Evolutionary conservation across 2,329 filamentous ascomycete genomes (phyloP).

Genomic region (Ceratocystis alfenasii): DNA sequence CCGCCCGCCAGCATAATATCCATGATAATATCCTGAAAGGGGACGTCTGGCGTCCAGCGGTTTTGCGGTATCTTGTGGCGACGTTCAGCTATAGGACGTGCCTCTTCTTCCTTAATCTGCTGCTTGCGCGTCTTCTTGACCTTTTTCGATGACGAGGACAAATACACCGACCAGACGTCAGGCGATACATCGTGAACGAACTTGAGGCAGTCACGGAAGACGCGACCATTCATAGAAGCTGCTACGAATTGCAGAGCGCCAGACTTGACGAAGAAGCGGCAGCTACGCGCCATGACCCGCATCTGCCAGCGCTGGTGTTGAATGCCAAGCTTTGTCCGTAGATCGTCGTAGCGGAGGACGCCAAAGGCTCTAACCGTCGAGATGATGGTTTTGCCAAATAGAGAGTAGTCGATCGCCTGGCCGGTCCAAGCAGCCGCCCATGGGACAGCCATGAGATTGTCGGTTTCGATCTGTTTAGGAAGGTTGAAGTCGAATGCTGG

Average conservation of each 20-base stretch:
- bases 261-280: conserved; percentile 44
- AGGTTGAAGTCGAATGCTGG: conserved; percentile 23
- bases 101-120: conserved; percentile 21
- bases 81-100: conserved; percentile 5
- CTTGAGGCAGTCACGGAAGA: conserved; percentile 52
- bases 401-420: conserved; percentile 45
- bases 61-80: not conserved
- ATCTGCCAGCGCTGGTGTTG: conserved; percentile 46
- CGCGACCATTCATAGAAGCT: conserved; percentile 40
- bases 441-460: conserved; percentile 42
- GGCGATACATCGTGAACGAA: conserved; percentile 44
- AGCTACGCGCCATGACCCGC: conserved; percentile 47
- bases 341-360: conserved; percentile 46
- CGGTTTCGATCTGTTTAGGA: conserved; percentile 27
- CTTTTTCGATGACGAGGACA: conserved; percentile 26
- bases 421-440: conserved; percentile 47
- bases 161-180: conserved; percentile 45
- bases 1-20: conserved; percentile 30
- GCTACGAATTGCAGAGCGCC: conserved; percentile 47
- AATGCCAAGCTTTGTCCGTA: conserved; percentile 47
- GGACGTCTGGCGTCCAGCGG: conserved; percentile 21
- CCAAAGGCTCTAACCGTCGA: conserved; percentile 46
- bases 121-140: conserved; percentile 21
- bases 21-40: conserved; percentile 26
- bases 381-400: conserved; percentile 45